phyloP scores from a whole-genome alignment of 1,284 basidiomycete genomes.

The Apiotrichum sp. region DNA sequence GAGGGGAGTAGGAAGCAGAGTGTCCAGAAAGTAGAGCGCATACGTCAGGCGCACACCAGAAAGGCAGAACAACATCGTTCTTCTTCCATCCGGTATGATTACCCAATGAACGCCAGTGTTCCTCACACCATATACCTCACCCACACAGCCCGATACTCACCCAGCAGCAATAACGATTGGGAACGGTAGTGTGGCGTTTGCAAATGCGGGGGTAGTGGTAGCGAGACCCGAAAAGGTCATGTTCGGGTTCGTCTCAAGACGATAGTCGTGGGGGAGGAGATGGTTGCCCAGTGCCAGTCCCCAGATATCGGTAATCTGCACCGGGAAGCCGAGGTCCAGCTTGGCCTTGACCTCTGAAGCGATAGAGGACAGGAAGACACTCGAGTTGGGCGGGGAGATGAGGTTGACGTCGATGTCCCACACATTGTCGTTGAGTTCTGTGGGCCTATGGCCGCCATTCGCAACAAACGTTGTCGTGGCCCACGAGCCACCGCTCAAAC shows the following conservation, averaged over 20 bases:
- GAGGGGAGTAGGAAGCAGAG: too few relatives aligned
- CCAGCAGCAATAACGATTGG: slow-evolving; percentile 49
- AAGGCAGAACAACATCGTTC: too few relatives aligned
- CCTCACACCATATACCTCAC: slow-evolving; percentile 19
- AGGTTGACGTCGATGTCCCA: slow-evolving; percentile 49
- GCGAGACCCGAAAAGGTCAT: slow-evolving; percentile 36
- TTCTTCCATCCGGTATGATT: too few relatives aligned
- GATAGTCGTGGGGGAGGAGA: slow-evolving; percentile 38
- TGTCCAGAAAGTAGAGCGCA: too few relatives aligned
- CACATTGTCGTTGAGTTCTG: slow-evolving; percentile 33
- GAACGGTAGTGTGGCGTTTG: slow-evolving; percentile 24
- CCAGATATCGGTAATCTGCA: slow-evolving; percentile 43
- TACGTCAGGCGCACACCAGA: too few relatives aligned
- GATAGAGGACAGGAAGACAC: slow-evolving; percentile 39
- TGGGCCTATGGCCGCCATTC: slow-evolving; percentile 34
- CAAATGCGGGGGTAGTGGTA: slow-evolving; percentile 21
- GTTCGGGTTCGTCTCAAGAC: slow-evolving; percentile 37
- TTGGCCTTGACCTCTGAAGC: slow-evolving; percentile 25
- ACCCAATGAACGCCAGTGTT: too few relatives aligned
- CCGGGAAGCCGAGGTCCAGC: slow-evolving; percentile 32
- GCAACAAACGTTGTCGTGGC: slow-evolving; percentile 37
- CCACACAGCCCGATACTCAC: neutral
- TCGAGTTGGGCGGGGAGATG: slow-evolving; percentile 43
- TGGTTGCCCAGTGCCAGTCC: slow-evolving; percentile 39
- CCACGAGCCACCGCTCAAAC: slow-evolving; percentile 44